A percentile compares a stretch with the other conserved stretches of the same genome.
phyloP scores from a whole-genome alignment of 2,329 filamentous ascomycete species.

The Alternaria rosae region DNA sequence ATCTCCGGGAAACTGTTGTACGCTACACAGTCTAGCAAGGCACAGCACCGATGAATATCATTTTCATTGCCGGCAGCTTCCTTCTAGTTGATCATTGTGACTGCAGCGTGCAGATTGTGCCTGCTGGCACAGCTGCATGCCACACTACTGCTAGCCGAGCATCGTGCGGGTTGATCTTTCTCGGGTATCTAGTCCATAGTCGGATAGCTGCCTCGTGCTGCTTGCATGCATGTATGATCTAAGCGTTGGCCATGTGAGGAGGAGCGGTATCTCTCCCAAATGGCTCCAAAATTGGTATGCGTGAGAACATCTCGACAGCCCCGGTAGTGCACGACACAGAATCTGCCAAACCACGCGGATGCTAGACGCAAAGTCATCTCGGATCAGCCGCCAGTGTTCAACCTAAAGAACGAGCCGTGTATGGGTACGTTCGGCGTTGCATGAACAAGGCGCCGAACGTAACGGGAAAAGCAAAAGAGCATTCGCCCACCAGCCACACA shows the following conservation, averaged over 20 bases:
- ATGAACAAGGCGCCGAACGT: slow-evolving; percentile 8
- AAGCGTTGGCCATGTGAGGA: slow-evolving; percentile 1
- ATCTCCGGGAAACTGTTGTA: slow-evolving; percentile 2
- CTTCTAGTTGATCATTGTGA: slow-evolving; percentile 6
- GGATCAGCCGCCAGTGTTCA: background rate
- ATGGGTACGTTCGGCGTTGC: background rate
- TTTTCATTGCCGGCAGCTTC: background rate
- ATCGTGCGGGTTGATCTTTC: slow-evolving; percentile 6
- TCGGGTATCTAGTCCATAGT: slow-evolving; percentile 5
- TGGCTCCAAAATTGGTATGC: background rate
- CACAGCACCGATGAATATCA: background rate
- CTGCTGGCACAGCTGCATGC: slow-evolving; percentile 2
- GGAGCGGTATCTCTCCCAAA: background rate
- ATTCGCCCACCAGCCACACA: slow-evolving; percentile 8
- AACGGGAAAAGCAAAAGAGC: slow-evolving; percentile 12
- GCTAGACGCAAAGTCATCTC: background rate
- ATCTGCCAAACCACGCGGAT: background rate
- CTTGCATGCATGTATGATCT: slow-evolving; percentile 14
- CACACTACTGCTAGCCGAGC: slow-evolving; percentile 6
- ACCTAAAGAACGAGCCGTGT: background rate
- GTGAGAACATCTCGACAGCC: background rate
- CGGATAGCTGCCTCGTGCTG: slow-evolving; percentile 4
- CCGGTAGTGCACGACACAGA: background rate
- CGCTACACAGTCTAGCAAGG: background rate
- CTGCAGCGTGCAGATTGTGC: slow-evolving; percentile 4